phyloP scores from a whole-genome alignment of 148 eudicot species.

The Camellia sinensis region DNA sequence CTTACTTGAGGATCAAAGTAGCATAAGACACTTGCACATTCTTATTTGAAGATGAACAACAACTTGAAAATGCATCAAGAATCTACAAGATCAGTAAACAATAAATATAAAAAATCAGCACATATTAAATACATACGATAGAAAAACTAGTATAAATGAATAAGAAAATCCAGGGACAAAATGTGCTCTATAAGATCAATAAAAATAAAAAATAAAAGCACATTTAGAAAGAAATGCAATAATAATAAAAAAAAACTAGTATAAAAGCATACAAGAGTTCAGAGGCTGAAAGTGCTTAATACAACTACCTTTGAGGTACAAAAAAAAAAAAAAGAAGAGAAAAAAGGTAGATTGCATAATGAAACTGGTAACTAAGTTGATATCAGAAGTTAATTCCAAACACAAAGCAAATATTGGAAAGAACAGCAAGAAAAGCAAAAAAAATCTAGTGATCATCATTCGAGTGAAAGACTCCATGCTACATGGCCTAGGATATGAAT shows the following conservation, averaged over 20 bases:
- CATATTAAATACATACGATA: background rate
- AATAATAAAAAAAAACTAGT: too few species aligned
- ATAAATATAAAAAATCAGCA: background rate
- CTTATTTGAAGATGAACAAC: constrained; percentile 70
- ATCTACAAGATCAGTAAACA: constrained; percentile 52
- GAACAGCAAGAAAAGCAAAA: too few species aligned
- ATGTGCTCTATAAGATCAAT: too few species aligned
- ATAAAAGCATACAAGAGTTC: too few species aligned
- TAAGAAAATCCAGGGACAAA: background rate
- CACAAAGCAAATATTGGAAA: background rate
- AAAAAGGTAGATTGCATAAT: background rate
- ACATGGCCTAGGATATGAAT: too few species aligned
- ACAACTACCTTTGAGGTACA: background rate
- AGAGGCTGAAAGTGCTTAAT: background rate
- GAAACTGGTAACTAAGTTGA: background rate
- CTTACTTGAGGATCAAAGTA: constrained; percentile 93
- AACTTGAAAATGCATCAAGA: constrained; percentile 78
- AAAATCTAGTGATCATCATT: too few species aligned
- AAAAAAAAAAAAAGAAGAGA: background rate
- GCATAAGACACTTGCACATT: constrained; percentile 83
- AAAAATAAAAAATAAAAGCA: too few species aligned
- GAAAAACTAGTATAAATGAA: background rate
- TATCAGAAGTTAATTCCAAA: too few species aligned
- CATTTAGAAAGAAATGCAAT: too few species aligned
- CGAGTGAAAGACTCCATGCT: too few species aligned